phyloP scores from a whole-genome alignment of 2,329 filamentous ascomycete species.

The Podosphaera fusca region DNA sequence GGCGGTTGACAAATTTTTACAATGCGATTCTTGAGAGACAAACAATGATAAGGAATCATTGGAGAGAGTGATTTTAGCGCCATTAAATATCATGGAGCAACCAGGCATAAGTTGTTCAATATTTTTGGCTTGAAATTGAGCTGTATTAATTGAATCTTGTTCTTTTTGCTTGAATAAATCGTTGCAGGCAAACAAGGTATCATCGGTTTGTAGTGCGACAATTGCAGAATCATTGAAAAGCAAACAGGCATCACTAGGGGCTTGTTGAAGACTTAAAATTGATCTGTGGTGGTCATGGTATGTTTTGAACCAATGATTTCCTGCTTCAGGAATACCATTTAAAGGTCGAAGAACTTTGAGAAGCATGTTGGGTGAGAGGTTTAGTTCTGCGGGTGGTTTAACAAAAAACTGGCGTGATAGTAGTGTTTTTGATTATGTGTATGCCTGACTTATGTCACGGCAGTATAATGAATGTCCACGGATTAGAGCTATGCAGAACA shows the following conservation, averaged over 20 bases:
- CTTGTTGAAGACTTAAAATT: background rate
- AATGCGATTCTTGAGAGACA: background rate
- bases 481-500: background rate
- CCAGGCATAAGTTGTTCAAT: background rate
- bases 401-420: background rate
- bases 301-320: background rate
- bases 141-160: background rate
- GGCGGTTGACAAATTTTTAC: background rate
- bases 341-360: background rate
- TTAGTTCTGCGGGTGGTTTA: background rate
- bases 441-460: background rate
- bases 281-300: slow-evolving; percentile 1
- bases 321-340: background rate
- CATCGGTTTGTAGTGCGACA: slow-evolving; percentile 2
- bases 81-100: slow-evolving; percentile 1
- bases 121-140: background rate
- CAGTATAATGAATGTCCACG: background rate
- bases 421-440: background rate
- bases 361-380: background rate
- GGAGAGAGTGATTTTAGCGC: background rate
- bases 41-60: no score
- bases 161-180: background rate
- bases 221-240: slow-evolving; percentile 1
- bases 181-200: slow-evolving; percentile 1
- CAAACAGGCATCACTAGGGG: slow-evolving; percentile 1